Evolutionary conservation across 2,329 filamentous ascomycete species (phyloP).

Genomic region (Penicillium aurantiogriseum): DNA sequence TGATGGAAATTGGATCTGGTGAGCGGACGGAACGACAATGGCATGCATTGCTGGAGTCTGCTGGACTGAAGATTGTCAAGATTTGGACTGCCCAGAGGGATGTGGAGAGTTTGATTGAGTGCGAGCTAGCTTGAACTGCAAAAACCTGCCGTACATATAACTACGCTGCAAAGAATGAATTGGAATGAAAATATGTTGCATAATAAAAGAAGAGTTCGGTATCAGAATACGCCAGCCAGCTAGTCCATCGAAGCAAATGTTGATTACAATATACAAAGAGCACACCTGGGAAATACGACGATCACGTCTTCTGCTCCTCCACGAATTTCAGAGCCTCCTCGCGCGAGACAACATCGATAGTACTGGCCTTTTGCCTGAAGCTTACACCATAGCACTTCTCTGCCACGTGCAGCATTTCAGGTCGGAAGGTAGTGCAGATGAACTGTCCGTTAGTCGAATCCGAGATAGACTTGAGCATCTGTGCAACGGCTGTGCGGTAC

Average conservation of each 20-base stretch:
- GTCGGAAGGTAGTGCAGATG: conserved; percentile 97
- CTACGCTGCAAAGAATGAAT: not conserved
- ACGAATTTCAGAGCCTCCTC: conserved; percentile 92
- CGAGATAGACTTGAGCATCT: conserved; percentile 78
- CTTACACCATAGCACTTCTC: conserved; percentile 98
- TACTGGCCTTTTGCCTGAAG: conserved; percentile 87
- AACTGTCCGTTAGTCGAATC: conserved; percentile 67
- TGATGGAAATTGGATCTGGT: conserved; percentile 42
- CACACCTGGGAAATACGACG: not conserved
- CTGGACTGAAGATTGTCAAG: conserved; percentile 37
- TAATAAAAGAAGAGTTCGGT: conserved; percentile 14
- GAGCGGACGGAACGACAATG: conserved; percentile 46
- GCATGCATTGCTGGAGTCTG: conserved; percentile 31
- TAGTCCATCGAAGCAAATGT: conserved; percentile 14
- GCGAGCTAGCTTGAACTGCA: conserved; percentile 15
- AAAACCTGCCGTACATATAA: not conserved
- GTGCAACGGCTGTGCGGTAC: conserved; percentile 92
- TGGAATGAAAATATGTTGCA: not conserved
- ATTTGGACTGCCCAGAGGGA: conserved; percentile 28
- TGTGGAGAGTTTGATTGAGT: conserved; percentile 27
- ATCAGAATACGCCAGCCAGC: conserved; percentile 18
- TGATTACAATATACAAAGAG: conserved; percentile 13
- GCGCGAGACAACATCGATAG: conserved; percentile 82
- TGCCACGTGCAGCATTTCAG: conserved; percentile 91
- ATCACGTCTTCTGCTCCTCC: conserved; percentile 68